Evolutionary conservation across 2,329 filamentous ascomycete genomes (phyloP), one percentile per base, ranked within the genome.

Genomic region (Sclerotinia sclerotiorum): DNA sequence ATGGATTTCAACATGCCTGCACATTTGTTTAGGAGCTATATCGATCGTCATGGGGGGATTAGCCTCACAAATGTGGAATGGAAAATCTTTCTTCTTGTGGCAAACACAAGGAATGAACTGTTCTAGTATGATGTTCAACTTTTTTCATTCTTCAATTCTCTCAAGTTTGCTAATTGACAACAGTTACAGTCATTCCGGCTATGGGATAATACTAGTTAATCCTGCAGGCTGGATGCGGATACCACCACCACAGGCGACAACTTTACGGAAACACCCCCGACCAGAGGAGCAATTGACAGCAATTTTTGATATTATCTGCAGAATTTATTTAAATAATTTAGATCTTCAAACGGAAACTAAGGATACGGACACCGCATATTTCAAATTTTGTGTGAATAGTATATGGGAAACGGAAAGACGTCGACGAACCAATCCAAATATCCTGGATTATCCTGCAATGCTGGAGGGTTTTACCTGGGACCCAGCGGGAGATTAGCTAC

Each of bases 51-150:
- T 19, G 63, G 51, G 19, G 63, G 63, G n/a, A 56, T 65, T 6
- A 32, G 46, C 2, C 39, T 65, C 24, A 57, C 63, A 15, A 48
- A 65, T 35, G 24, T 10, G 19, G 35, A 65, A 57, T 57, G 51
- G 63, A 57, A 44, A 57, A 44, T 19, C 19, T 65, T 65, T 24
- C 63, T 65, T n/a, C 58, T 62, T 32, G 44, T 62, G 29, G 46
- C 58, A 35, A 62, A 51, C n/a, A 49, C 21, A 21, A 62, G 32
- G 51, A 27, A 62, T 39, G 60, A 62, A 39, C 21, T 62, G 17
- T 62, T 62, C n/a, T 7, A 24, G 46, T 62, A 48, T 13, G 46
- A 49, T 15, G 24, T 27, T 35, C 21, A 5, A 19, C 51, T 51
- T 4, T 7, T 51, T 4, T 8, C 21, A 27, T 35, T 17, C 29